Conservation (phyloP, 805 yeast species). For the Sugiyamaella valdiviana region DNA sequence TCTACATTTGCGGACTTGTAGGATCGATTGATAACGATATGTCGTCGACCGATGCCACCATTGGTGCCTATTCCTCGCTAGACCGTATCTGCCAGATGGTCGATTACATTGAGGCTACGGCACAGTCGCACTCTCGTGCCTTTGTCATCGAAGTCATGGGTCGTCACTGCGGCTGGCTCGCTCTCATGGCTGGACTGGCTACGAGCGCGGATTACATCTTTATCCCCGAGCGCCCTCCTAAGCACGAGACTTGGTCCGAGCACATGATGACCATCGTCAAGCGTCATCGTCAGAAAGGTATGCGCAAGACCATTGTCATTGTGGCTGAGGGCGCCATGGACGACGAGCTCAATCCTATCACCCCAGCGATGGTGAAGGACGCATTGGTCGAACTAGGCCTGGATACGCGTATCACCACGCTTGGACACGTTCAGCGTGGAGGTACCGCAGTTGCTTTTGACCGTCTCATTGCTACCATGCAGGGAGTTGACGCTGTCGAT, state of each 20-base stretch:
- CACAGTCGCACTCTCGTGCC: slow-evolving; percentile 94
- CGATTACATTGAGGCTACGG: slow-evolving; percentile 96
- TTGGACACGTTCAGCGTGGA: slow-evolving; percentile 98
- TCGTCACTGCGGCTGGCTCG: slow-evolving; percentile 98
- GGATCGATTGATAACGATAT: slow-evolving; percentile 98
- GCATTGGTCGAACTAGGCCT: slow-evolving; percentile 78
- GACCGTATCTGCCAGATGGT: slow-evolving; percentile 90
- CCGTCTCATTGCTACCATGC: slow-evolving; percentile 84
- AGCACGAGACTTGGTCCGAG: slow-evolving; percentile 66
- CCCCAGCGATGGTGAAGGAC: slow-evolving; percentile 73
- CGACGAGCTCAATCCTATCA: slow-evolving; percentile 69
- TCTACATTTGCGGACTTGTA: slow-evolving; percentile 88
- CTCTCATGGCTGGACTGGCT: slow-evolving; percentile 94
- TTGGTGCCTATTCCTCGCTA: slow-evolving; percentile 91
- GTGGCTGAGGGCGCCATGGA: slow-evolving; percentile 98
- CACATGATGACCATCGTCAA: slow-evolving; percentile 68
- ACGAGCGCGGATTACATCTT: slow-evolving; percentile 93
- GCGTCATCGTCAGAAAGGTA: slow-evolving; percentile 79
- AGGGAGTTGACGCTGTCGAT: slow-evolving; percentile 95
- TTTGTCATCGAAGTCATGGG: slow-evolving; percentile 99
- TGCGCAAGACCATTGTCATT: slow-evolving; percentile 90
- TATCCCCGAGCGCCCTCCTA: slow-evolving; percentile 90
- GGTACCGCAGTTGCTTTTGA: slow-evolving; percentile 97
- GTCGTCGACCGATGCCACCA: slow-evolving; percentile 94
- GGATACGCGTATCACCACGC: slow-evolving; percentile 89